A percentile compares a stretch with the other conserved stretches of the same genome.
These are phyloP conservation scores for Bisporella sp. DNA, from an alignment of 2,329 filamentous ascomycete species.

Conservation along the genomic window DNA sequence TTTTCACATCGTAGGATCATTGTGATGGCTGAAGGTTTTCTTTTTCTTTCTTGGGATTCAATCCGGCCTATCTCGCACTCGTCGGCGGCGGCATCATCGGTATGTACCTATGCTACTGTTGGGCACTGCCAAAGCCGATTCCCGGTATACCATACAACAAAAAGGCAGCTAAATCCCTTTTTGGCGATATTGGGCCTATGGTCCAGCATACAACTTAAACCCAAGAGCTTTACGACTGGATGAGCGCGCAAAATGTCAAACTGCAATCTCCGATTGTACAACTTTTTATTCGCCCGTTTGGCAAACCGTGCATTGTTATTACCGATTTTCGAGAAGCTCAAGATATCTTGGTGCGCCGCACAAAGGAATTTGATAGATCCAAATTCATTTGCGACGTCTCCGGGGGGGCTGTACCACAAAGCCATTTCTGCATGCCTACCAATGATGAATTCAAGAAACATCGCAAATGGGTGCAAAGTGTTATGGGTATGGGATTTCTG, in stretches of 20 bases:
- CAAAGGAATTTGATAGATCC: constrained; percentile 27
- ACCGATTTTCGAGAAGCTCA: constrained; percentile 24
- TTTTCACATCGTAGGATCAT: no score
- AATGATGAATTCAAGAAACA: constrained; percentile 23
- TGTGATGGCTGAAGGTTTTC: no score
- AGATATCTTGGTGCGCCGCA: constrained; percentile 24
- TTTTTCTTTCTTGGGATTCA: no score
- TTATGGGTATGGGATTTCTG: constrained; percentile 27
- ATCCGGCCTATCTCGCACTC: no score
- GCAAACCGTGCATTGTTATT: constrained; percentile 17
- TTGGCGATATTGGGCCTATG: constrained; percentile 9
- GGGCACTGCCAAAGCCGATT: constrained; percentile 8
- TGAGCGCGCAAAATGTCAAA: constrained; percentile 3
- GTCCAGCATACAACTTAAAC: constrained; percentile 2
- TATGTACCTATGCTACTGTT: constrained; percentile 1
- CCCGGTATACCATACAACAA: constrained; percentile 13
- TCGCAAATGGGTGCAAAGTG: constrained; percentile 24
- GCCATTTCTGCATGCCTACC: constrained; percentile 22
- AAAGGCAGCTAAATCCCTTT: neutral
- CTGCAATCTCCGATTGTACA: constrained; percentile 20
- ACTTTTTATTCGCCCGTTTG: constrained; percentile 17
- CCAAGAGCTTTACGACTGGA: constrained; percentile 4
- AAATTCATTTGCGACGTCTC: constrained; percentile 18
- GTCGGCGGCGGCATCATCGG: no score
- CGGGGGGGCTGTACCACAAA: constrained; percentile 19